These are phyloP conservation scores for Sonneratia caseolaris DNA, from an alignment of 345 rosid species.

Conservation along the genomic window DNA sequence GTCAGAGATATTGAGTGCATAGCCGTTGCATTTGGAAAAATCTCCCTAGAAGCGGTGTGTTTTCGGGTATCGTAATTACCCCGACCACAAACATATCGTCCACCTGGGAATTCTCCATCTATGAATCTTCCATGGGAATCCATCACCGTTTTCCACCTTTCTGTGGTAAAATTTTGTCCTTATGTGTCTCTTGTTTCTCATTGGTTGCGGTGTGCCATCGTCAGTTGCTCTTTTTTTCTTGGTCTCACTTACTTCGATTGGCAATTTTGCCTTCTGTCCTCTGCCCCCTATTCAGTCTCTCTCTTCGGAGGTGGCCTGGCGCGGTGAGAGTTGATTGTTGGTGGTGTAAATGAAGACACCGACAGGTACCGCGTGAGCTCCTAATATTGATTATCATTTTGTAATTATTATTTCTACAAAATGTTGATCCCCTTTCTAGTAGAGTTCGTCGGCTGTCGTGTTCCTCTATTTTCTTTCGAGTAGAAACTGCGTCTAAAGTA, in stretches of 20 bases:
- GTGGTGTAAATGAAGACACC: neutral
- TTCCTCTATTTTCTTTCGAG: too few species aligned
- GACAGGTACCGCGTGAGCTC: neutral
- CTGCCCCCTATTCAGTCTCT: neutral
- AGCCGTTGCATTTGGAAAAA: constrained; percentile 9
- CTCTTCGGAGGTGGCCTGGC: neutral
- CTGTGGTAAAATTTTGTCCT: constrained; percentile 2
- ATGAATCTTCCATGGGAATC: neutral
- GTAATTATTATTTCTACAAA: neutral
- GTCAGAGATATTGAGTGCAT: constrained; percentile 46
- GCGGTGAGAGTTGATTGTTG: neutral
- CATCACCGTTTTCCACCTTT: neutral
- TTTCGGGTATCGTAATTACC: neutral
- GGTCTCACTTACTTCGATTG: too few species aligned
- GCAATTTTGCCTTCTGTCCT: too few species aligned
- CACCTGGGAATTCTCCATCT: neutral
- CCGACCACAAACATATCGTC: neutral
- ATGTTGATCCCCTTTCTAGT: neutral
- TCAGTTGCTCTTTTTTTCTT: neutral
- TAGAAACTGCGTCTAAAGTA: too few species aligned
- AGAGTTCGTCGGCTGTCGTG: neutral
- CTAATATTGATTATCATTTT: neutral
- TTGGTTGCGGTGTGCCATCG: neutral
- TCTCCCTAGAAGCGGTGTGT: neutral
- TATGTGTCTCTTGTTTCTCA: neutral